Conservation (phyloP, 331 rosid species). For the Prunus yedoensis region DNA sequence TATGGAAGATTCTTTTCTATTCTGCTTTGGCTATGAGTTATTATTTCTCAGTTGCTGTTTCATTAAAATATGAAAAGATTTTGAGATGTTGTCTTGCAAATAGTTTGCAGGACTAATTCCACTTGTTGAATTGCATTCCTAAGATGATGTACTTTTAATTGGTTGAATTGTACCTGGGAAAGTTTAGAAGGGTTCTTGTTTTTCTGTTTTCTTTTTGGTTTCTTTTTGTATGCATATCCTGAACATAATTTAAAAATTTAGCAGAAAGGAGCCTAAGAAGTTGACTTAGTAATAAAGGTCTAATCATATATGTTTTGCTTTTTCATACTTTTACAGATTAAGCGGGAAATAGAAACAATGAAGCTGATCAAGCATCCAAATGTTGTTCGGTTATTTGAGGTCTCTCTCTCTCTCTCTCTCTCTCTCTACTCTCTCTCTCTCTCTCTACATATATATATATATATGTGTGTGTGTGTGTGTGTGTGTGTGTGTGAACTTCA, state of each 20-base stretch:
- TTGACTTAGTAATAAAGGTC: background rate
- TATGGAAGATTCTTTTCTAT: background rate
- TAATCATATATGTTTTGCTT: background rate
- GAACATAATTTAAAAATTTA: background rate
- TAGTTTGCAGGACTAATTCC: background rate
- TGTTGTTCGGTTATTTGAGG: slow-evolving; percentile 86
- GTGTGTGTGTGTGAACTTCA: background rate
- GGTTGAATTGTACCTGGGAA: background rate
- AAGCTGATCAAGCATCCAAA: slow-evolving; percentile 96
- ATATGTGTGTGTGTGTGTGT: background rate
- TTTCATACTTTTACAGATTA: slow-evolving; percentile 51
- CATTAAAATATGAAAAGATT: background rate
- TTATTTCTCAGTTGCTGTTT: background rate
- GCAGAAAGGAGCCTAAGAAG: background rate
- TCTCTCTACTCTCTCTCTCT: slow-evolving; percentile 6
- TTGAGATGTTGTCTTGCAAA: background rate
- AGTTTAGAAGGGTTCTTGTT: background rate
- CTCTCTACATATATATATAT: background rate
- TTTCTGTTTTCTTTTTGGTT: background rate
- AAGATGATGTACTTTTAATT: background rate
- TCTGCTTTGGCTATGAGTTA: too few relatives aligned
- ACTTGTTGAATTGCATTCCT: background rate
- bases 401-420: slow-evolving; percentile 31
- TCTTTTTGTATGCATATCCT: background rate
- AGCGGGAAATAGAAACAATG: slow-evolving; percentile 90